These are phyloP conservation scores for Epichloe gansuensis DNA, from an alignment of 2,329 filamentous ascomycete genomes.

Conservation along the genomic window DNA sequence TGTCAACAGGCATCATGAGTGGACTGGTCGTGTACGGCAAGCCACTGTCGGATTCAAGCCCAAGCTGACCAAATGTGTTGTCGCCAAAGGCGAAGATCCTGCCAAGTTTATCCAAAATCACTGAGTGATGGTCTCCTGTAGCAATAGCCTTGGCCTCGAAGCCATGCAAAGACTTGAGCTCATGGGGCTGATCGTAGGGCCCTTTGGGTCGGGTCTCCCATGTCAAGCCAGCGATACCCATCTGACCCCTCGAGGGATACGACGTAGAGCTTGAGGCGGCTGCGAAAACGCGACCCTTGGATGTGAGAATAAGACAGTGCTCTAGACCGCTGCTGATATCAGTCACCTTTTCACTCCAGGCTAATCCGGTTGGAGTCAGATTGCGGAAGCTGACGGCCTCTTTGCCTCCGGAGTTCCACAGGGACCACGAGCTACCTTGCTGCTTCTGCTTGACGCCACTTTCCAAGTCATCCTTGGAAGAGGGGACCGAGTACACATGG, in stretches of 20 bases:
- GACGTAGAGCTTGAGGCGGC: conserved; percentile 68
- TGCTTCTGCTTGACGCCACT: conserved; percentile 51
- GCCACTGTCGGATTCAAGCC: conserved; percentile 57
- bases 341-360: conserved; percentile 59
- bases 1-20: conserved; percentile 54
- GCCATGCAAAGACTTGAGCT: conserved; percentile 58
- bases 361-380: conserved; percentile 52
- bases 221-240: conserved; percentile 72
- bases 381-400: conserved; percentile 55
- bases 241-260: conserved; percentile 74
- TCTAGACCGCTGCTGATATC: conserved; percentile 70
- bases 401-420: conserved; percentile 41
- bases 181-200: conserved; percentile 70
- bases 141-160: conserved; percentile 65
- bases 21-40: conserved; percentile 56
- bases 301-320: conserved; percentile 77
- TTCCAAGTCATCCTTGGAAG: conserved; percentile 59
- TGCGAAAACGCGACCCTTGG: conserved; percentile 74
- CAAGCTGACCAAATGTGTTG: conserved; percentile 82
- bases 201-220: conserved; percentile 69
- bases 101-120: conserved; percentile 64
- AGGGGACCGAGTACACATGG: conserved; percentile 73
- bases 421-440: conserved; percentile 51
- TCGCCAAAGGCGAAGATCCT: conserved; percentile 81
- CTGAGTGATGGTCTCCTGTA: conserved; percentile 74